Evolutionary conservation across 441 rosid genomes (phyloP).

Genomic region (Sinapis alba): DNA sequence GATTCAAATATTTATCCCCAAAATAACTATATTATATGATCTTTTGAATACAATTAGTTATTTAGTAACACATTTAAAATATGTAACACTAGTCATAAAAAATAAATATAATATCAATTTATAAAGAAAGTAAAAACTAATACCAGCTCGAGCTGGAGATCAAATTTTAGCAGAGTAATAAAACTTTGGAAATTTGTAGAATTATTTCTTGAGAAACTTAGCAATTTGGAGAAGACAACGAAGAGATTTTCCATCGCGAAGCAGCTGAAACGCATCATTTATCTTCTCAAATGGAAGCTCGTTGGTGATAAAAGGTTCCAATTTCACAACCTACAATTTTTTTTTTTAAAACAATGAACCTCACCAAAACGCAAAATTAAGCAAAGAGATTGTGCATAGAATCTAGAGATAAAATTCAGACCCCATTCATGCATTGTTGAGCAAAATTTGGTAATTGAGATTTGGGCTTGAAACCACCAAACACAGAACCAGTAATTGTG

Average conservation of each 20-base stretch:
- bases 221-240: slow-evolving; percentile 44
- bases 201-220: slow-evolving; percentile 34
- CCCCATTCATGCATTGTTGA: slow-evolving; percentile 40
- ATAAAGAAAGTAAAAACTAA: too few species aligned
- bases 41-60: too few species aligned
- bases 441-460: slow-evolving; percentile 37
- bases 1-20: too few species aligned
- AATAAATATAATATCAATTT: too few species aligned
- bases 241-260: slow-evolving; percentile 52
- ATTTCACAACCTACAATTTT: slow-evolving; percentile 46
- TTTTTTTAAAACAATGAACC: background rate
- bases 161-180: too few species aligned
- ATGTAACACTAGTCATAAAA: too few species aligned
- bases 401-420: background rate
- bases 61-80: too few species aligned
- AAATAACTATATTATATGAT: too few species aligned
- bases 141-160: too few species aligned
- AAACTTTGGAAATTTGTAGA: background rate
- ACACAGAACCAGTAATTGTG: slow-evolving; percentile 28
- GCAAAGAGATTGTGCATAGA: background rate
- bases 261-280: slow-evolving; percentile 60
- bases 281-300: slow-evolving; percentile 54
- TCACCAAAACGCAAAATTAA: background rate
- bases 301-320: slow-evolving; percentile 59
- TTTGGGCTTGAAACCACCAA: slow-evolving; percentile 36